These are phyloP conservation scores for Sordaria brevicollis DNA, from an alignment of 495 filamentous ascomycete genomes.

Conservation along the genomic window DNA sequence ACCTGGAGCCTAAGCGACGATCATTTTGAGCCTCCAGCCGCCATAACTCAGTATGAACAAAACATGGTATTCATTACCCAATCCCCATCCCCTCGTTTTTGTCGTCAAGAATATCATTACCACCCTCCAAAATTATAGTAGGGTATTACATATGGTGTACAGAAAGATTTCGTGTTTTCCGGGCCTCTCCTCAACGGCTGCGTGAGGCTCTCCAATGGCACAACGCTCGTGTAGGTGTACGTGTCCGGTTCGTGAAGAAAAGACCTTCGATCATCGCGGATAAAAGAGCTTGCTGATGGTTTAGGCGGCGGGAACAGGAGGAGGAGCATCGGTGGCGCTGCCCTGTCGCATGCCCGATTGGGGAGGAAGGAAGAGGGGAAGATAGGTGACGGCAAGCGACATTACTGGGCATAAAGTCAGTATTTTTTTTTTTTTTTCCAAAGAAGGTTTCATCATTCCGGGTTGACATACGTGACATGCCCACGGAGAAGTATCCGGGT, in stretches of 20 bases:
- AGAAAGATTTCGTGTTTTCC: not conserved
- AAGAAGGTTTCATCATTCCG: not conserved
- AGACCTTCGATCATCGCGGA: not conserved
- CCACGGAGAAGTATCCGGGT: constrained; percentile 74
- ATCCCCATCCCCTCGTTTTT: not conserved
- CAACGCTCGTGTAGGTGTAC: not conserved
- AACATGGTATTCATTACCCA: not conserved
- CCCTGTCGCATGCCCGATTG: constrained; percentile 21
- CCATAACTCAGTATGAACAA: not conserved
- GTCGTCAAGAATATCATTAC: not conserved
- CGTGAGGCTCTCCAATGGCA: not conserved
- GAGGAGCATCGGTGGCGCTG: constrained; percentile 31
- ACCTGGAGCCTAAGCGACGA: too few relatives aligned
- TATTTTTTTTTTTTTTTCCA: not conserved
- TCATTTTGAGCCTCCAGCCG: too few relatives aligned
- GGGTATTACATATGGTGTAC: not conserved
- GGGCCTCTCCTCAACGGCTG: not conserved
- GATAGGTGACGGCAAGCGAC: constrained; percentile 70
- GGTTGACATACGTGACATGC: constrained; percentile 67
- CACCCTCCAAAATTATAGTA: not conserved
- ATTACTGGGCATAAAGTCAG: constrained; percentile 48
- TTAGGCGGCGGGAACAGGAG: constrained; percentile 25
- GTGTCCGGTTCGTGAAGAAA: not conserved
- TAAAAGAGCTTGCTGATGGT: not conserved
- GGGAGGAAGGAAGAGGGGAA: constrained; percentile 73